Percentiles rank a stretch among this genome's conserved stretches.
phyloP scores from a whole-genome alignment of 176 grass and related monocot genomes.

The Musa itinerans region DNA sequence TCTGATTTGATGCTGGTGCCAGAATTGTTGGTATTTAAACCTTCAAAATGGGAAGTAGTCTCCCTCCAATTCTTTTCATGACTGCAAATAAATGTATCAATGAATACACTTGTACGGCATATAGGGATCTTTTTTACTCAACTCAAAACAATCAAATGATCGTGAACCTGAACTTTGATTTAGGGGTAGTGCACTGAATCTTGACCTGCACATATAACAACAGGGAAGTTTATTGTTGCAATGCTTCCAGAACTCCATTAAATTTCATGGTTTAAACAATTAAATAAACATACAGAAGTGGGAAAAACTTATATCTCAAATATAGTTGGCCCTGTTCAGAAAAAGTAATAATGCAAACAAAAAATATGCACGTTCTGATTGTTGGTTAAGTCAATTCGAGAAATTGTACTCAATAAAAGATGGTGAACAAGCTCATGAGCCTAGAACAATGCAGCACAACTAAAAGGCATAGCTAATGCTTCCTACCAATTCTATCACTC shows the following conservation, averaged over 20 bases:
- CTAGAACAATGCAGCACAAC: neutral
- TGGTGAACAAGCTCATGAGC: neutral
- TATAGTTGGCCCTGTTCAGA: neutral
- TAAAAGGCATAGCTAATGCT: neutral
- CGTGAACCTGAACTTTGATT: slow-evolving; percentile 49
- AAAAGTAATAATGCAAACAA: neutral
- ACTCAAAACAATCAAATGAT: neutral
- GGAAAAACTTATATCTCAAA: neutral
- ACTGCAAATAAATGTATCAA: slow-evolving; percentile 24
- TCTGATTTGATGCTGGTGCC: slow-evolving; percentile 32
- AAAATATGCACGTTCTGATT: neutral
- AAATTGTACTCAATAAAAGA: neutral
- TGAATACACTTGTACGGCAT: slow-evolving; percentile 14
- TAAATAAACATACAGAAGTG: slow-evolving; percentile 10
- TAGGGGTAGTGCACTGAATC: slow-evolving; percentile 54
- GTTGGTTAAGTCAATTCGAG: neutral
- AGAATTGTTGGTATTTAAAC: slow-evolving; percentile 35
- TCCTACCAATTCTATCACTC: neutral
- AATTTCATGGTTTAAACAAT: slow-evolving; percentile 3
- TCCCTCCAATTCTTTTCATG: slow-evolving; percentile 41
- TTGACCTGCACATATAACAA: slow-evolving; percentile 64
- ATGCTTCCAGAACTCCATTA: neutral
- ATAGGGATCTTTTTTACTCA: slow-evolving; percentile 9
- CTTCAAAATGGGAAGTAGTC: slow-evolving; percentile 33
- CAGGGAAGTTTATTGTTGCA: slow-evolving; percentile 3